Evolutionary conservation across 2,329 filamentous ascomycete species (phyloP).

Genomic region (Fusarium foetens): DNA sequence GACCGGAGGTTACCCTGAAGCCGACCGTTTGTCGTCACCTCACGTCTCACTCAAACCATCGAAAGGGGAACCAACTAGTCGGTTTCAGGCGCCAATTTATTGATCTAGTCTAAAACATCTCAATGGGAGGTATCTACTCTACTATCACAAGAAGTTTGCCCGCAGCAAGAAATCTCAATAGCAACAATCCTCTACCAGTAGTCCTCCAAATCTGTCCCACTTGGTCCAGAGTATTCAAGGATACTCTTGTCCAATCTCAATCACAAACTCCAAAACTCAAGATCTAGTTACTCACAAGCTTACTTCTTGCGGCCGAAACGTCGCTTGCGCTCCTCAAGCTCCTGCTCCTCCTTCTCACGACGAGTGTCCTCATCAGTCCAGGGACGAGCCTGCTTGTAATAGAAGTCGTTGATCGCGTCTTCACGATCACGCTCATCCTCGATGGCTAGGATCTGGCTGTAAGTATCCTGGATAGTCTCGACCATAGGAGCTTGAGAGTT

Average conservation of each 20-base stretch:
- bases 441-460: not conserved
- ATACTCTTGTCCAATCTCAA: not conserved
- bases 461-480: accelerated
- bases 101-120: not conserved
- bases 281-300: not conserved
- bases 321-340: not conserved
- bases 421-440: not conserved
- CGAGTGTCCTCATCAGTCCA: not conserved
- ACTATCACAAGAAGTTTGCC: not conserved
- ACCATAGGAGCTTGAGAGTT: not conserved
- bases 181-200: not conserved
- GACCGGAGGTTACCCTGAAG: conserved; percentile 11
- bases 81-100: not conserved
- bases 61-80: accelerated
- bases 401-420: not conserved
- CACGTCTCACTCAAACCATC: accelerated
- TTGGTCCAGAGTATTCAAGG: not conserved
- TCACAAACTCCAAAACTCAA: not conserved
- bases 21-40: accelerated
- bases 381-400: not conserved
- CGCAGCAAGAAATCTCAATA: not conserved
- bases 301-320: not conserved
- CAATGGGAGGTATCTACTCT: not conserved
- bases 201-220: not conserved
- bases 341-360: not conserved